These are phyloP conservation scores for Ramalina intermedia DNA, from an alignment of 495 filamentous ascomycete species.

Conservation along the genomic window DNA sequence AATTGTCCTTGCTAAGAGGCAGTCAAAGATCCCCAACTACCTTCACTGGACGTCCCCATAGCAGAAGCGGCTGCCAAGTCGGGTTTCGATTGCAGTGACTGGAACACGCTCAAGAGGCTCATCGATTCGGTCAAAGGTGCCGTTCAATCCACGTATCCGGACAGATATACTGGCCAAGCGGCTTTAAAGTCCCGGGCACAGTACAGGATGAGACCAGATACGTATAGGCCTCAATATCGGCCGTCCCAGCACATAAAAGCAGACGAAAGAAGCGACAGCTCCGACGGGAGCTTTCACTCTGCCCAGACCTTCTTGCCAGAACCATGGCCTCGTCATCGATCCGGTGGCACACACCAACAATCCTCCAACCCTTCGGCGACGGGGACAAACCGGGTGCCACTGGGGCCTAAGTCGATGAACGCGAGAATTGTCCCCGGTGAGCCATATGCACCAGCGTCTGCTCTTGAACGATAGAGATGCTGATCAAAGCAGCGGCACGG, in stretches of 20 bases:
- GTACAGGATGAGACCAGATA: background rate
- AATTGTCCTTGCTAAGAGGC: background rate
- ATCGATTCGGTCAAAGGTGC: constrained; percentile 2
- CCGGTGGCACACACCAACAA: too few relatives aligned
- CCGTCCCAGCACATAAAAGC: background rate
- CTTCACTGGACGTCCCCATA: constrained; percentile 4
- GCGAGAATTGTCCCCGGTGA: background rate
- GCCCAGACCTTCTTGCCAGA: constrained; percentile 2
- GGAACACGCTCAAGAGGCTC: constrained; percentile 2
- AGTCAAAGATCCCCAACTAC: constrained; percentile 2
- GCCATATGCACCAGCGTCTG: too few relatives aligned
- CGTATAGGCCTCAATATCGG: background rate
- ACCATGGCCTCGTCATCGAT: too few relatives aligned
- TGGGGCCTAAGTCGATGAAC: background rate
- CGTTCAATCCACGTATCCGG: constrained; percentile 5
- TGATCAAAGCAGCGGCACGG: too few relatives aligned
- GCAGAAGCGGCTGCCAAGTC: constrained; percentile 11
- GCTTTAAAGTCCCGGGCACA: constrained; percentile 4
- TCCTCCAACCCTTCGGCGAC: background rate
- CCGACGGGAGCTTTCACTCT: background rate
- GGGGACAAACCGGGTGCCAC: background rate
- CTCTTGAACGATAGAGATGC: too few relatives aligned
- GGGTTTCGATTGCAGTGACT: constrained; percentile 12
- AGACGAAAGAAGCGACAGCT: background rate
- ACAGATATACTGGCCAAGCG: constrained; percentile 6